Evolutionary conservation across 2,329 filamentous ascomycete species (phyloP), one percentile per base, ranked within the genome.

Genomic region (Escovopsis sp.): DNA sequence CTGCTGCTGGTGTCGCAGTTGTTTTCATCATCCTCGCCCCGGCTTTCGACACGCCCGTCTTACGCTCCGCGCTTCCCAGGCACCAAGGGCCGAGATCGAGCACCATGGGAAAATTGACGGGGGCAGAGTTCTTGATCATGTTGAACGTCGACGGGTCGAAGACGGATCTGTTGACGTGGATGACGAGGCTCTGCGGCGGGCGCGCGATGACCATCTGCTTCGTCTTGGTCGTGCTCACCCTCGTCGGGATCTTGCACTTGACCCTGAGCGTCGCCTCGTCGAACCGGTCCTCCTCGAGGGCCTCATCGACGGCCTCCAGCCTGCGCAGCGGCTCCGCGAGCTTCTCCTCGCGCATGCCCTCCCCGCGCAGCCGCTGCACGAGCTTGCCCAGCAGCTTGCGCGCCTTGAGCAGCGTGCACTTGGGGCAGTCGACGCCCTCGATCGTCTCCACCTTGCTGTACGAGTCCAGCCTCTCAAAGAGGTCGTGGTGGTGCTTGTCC

Each of bases 101-200:
- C 1, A 61, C 61, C 40, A 65, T 66, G 0, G 87, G 86, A 46
- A 94, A 96, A 16, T 66, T 66, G 14, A 98, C 81, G 0, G 69
- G 66, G 0, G 87, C 81, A 25, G 74, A 72, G 47, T 96, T 96
- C 57, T 96, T 96, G 49, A 72, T 76, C 55, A 86, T 72, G 40
- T 72, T 63, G 5, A 85, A 84, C 0, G 84, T 92, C 34, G 63
- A 66, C 44, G 92, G 85, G 47, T 94, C 81, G 47, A 94, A 96
- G 1, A 90, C 72, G 34, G 87, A 94, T 28, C 90, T 74, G 50
- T 96, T 94, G 52, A 96, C 71, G 52, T 98, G 90, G 8, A 96
- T 66, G 0, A 77, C 81, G 12, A 98, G 63, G 37, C 80, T 83
- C 42, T 76, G 75, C 1, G 90, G 90, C 1, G 86, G 70, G 21